A percentile compares a stretch with the other conserved stretches of the same genome.
Conservation (phyloP, 2,329 filamentous ascomycete genomes). For the Myriosclerotinia duriaeana region DNA sequence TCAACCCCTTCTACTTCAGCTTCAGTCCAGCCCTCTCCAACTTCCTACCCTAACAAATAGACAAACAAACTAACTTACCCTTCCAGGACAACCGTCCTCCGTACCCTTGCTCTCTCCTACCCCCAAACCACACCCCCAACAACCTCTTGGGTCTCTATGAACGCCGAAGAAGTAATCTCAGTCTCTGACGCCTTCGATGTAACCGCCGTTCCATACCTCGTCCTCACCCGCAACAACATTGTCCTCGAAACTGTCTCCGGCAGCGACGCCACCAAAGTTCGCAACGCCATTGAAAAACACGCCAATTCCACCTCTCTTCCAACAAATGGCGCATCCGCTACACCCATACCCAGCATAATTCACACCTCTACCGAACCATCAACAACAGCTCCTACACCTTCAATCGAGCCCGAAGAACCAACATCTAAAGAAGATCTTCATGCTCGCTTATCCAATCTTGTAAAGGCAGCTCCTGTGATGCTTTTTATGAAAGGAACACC, state of each 20-base stretch:
- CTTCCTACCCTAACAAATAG: conserved; percentile 65
- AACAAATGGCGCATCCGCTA: conserved; percentile 17
- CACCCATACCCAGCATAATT: conserved; percentile 39
- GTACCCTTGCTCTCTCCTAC: conserved; percentile 73
- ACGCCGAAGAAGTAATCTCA: conserved; percentile 91
- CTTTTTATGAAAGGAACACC: conserved; percentile 98
- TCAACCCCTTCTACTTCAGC: conserved; percentile 60
- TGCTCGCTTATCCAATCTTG: conserved; percentile 75
- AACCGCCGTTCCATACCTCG: conserved; percentile 88
- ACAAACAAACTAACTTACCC: background rate
- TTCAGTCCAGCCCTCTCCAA: conserved; percentile 86
- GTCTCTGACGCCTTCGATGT: conserved; percentile 92
- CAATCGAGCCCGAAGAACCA: conserved; percentile 45
- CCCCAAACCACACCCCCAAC: conserved; percentile 52
- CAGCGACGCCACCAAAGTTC: conserved; percentile 82
- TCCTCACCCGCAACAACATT: conserved; percentile 72
- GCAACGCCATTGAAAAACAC: conserved; percentile 80
- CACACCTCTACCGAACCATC: conserved; percentile 32
- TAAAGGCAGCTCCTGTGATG: conserved; percentile 97
- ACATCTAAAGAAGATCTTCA: conserved; percentile 80
- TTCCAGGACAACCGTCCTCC: conserved; percentile 80
- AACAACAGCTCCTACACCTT: conserved; percentile 32
- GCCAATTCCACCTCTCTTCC: conserved; percentile 20
- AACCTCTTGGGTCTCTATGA: conserved; percentile 83
- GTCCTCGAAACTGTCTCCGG: conserved; percentile 85